Evolutionary conservation across 1,284 basidiomycete genomes (phyloP).

Genomic region (Amylostereum chailletii): DNA sequence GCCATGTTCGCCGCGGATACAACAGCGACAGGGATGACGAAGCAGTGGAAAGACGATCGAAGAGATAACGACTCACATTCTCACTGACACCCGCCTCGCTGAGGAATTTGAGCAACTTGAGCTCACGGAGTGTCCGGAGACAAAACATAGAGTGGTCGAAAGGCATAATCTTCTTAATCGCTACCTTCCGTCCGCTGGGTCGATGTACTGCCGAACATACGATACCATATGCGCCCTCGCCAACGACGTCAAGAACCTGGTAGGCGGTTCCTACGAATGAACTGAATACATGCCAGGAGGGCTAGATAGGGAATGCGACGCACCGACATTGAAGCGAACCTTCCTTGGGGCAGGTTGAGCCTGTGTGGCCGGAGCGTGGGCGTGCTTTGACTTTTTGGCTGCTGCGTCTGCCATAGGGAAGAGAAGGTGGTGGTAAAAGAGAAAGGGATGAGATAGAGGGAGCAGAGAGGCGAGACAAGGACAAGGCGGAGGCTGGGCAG

Average conservation of each 20-base stretch:
- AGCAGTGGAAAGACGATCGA: neutral
- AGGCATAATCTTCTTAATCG: constrained; percentile 88
- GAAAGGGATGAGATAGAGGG: constrained; percentile 2
- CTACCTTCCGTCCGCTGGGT: constrained; percentile 74
- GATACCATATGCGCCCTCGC: constrained; percentile 83
- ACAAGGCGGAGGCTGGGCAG: constrained; percentile 5
- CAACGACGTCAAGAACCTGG: constrained; percentile 85
- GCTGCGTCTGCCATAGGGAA: constrained; percentile 15
- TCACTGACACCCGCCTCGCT: constrained; percentile 88
- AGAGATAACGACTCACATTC: constrained; percentile 52
- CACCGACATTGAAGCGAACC: constrained; percentile 89
- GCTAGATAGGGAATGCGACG: constrained; percentile 22
- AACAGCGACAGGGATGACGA: neutral
- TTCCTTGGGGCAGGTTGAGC: constrained; percentile 70
- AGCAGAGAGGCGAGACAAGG: constrained; percentile 2
- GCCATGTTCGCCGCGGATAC: neutral
- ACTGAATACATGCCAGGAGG: constrained; percentile 3
- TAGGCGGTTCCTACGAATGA: constrained; percentile 60
- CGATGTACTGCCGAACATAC: constrained; percentile 83
- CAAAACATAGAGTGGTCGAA: constrained; percentile 94
- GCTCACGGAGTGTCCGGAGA: constrained; percentile 75
- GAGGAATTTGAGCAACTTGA: constrained; percentile 87
- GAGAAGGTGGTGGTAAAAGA: constrained; percentile 6
- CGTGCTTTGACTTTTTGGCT: constrained; percentile 48
- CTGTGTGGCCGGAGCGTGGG: constrained; percentile 45